Conservation (phyloP, 2,329 filamentous ascomycete genomes). For the Neonectria punicea region DNA sequence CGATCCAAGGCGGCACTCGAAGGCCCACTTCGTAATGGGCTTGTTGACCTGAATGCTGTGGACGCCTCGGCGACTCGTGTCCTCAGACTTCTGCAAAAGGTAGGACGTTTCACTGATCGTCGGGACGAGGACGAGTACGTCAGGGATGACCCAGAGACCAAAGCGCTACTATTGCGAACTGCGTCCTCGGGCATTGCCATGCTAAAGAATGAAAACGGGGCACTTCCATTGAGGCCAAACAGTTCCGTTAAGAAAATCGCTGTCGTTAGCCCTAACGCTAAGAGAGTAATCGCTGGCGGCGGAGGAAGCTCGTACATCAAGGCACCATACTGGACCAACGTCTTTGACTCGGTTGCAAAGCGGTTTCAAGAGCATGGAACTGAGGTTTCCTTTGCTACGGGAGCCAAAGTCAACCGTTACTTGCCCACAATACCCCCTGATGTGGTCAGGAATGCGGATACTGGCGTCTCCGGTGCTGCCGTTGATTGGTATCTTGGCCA, state of each 20-base stretch:
- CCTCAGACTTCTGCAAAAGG: too few species aligned
- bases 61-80: too few species aligned
- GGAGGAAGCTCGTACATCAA: conserved; percentile 35
- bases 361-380: too few species aligned
- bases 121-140: too few species aligned
- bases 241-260: conserved; percentile 43
- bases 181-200: not conserved
- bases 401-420: not conserved
- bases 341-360: too few species aligned
- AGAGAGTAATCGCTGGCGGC: conserved; percentile 45
- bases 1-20: not conserved
- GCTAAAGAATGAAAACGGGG: not conserved
- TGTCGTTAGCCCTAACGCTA: conserved; percentile 66
- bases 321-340: not conserved
- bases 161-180: conserved; percentile 44
- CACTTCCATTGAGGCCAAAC: not conserved
- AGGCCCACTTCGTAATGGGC: too few species aligned
- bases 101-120: too few species aligned
- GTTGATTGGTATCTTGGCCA: not conserved
- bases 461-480: not conserved
- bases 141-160: too few species aligned
- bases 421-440: too few species aligned
- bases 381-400: not conserved
- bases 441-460: too few species aligned
- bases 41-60: too few species aligned